Conservation (phyloP, 2,329 filamentous ascomycete species). For the Apiospora marii region DNA sequence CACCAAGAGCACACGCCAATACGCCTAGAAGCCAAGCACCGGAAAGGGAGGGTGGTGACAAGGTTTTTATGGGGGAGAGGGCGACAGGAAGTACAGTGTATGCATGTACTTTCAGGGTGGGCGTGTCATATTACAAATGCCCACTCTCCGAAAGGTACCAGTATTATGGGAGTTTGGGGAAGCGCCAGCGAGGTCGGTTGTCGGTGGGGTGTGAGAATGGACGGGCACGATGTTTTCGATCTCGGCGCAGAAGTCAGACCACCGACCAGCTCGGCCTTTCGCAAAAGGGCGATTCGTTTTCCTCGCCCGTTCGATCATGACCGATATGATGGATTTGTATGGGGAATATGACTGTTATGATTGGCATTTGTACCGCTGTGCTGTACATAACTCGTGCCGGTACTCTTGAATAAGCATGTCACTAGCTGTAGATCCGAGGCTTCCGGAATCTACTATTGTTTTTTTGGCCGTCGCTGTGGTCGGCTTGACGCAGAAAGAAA, state of each 20-base stretch:
- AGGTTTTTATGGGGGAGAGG: constrained; percentile 12
- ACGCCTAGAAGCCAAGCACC: constrained; percentile 18
- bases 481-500: background rate
- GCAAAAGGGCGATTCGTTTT: background rate
- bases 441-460: constrained; percentile 19
- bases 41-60: background rate
- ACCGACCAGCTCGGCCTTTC: constrained; percentile 9
- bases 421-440: constrained; percentile 20
- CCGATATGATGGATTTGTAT: background rate
- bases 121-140: constrained; percentile 20
- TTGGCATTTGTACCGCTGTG: constrained; percentile 1
- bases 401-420: constrained; percentile 17
- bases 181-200: constrained; percentile 16
- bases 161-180: constrained; percentile 17
- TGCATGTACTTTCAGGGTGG: constrained; percentile 1
- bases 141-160: constrained; percentile 4
- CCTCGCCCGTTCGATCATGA: background rate
- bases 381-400: background rate
- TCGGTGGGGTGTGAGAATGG: constrained; percentile 11
- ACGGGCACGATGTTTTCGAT: background rate
- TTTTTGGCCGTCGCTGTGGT: background rate
- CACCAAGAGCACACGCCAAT: constrained; percentile 16
- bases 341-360: background rate
- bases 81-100: background rate
- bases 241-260: constrained; percentile 4